phyloP scores from a whole-genome alignment of 2,329 filamentous ascomycete genomes.

The Pestalotiopsis sp. region DNA sequence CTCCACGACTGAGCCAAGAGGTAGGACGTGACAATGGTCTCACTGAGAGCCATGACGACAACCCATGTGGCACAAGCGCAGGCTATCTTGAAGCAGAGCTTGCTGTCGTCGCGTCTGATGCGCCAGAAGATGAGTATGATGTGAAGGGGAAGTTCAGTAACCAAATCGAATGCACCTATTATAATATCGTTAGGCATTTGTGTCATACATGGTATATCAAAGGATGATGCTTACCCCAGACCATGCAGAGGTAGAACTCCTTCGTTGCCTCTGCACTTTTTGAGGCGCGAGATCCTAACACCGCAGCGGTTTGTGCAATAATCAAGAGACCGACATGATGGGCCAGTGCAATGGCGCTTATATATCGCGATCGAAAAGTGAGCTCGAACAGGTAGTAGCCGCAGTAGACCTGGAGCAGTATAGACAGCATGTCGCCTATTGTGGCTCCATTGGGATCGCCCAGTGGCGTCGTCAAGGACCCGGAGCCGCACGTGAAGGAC shows the following conservation, averaged over 20 bases:
- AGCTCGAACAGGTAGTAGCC: conserved; percentile 24
- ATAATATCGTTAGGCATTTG: background rate
- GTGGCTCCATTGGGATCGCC: conserved; percentile 12
- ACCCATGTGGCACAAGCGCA: background rate
- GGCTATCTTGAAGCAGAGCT: background rate
- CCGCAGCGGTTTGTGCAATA: conserved; percentile 19
- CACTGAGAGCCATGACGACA: background rate
- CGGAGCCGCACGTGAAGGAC: conserved; percentile 11
- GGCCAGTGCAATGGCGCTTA: conserved; percentile 20
- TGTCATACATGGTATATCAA: background rate
- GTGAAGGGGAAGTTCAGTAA: conserved; percentile 5
- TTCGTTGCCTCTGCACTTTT: background rate
- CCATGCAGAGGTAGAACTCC: conserved; percentile 4
- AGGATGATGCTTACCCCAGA: conserved; percentile 1
- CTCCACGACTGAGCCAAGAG: conserved; percentile 1
- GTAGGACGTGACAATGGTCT: background rate
- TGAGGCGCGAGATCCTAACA: background rate
- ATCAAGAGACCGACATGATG: conserved; percentile 21
- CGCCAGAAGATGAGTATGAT: conserved; percentile 7
- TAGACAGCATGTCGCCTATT: conserved; percentile 19
- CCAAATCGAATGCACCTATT: conserved; percentile 4
- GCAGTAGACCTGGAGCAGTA: conserved; percentile 18
- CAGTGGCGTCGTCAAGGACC: background rate
- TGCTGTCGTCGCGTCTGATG: background rate
- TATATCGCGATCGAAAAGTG: conserved; percentile 19